phyloP scores from a whole-genome alignment of 2,329 filamentous ascomycete species.

The Ophiostoma montium region DNA sequence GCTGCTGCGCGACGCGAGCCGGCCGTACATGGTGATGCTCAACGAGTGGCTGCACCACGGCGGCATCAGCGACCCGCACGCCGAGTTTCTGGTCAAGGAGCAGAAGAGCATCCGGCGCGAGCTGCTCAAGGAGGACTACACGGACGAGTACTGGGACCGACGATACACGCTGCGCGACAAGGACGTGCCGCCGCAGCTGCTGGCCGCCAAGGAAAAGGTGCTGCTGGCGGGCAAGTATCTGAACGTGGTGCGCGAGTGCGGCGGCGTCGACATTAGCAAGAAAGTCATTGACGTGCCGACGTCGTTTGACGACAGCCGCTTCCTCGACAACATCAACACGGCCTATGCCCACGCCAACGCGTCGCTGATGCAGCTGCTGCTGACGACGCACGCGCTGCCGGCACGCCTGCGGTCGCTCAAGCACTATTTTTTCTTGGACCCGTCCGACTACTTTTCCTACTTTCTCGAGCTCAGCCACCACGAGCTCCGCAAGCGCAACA shows the following conservation, averaged over 20 bases:
- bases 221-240: constrained; percentile 92
- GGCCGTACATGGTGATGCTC: constrained; percentile 94
- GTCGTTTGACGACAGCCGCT: constrained; percentile 82
- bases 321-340: constrained; percentile 88
- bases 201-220: constrained; percentile 85
- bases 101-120: constrained; percentile 90
- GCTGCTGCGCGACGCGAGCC: constrained; percentile 72
- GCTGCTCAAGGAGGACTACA: constrained; percentile 87
- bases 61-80: constrained; percentile 84
- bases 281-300: constrained; percentile 76
- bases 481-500: constrained; percentile 84
- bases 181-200: constrained; percentile 82
- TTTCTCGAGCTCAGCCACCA: constrained; percentile 86
- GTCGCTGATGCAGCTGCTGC: constrained; percentile 74
- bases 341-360: constrained; percentile 94
- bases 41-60: constrained; percentile 98
- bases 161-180: constrained; percentile 88
- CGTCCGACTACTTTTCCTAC: constrained; percentile 95
- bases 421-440: constrained; percentile 97
- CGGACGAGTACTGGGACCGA: constrained; percentile 98
- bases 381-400: constrained; percentile 85
- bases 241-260: constrained; percentile 94
- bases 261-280: constrained; percentile 86
- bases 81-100: constrained; percentile 89
- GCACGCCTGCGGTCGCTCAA: constrained; percentile 81